phyloP scores from a whole-genome alignment of 305 asterid genomes.

The Andrographis paniculata region DNA sequence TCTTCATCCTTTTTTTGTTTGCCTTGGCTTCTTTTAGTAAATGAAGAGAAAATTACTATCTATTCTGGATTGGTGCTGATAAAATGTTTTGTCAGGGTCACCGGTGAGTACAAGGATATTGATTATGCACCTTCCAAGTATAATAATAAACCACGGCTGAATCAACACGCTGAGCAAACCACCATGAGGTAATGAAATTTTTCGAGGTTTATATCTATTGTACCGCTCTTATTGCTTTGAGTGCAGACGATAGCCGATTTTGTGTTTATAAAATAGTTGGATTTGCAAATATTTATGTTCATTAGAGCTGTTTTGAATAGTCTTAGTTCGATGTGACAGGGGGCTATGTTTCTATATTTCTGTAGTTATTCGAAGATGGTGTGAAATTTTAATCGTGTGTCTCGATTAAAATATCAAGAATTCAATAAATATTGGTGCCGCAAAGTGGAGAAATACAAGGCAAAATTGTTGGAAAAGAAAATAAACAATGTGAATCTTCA shows the following conservation, averaged over 20 bases:
- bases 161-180: neutral
- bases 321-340: too few relatives aligned
- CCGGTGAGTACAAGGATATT: constrained; percentile 63
- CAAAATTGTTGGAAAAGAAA: neutral
- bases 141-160: too few relatives aligned
- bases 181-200: neutral
- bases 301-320: too few relatives aligned
- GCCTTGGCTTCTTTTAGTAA: neutral
- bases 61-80: neutral
- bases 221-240: neutral
- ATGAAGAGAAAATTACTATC: neutral
- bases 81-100: constrained; percentile 36
- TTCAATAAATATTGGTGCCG: neutral
- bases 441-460: neutral
- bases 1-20: neutral
- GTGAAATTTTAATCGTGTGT: too few relatives aligned
- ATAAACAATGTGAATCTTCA: neutral
- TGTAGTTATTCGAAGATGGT: too few relatives aligned
- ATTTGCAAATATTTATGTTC: too few relatives aligned
- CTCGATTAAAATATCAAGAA: neutral
- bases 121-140: constrained; percentile 24
- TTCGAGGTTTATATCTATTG: neutral
- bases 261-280: neutral
- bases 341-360: too few relatives aligned
- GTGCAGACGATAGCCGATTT: too few relatives aligned